These are phyloP conservation scores for Coemansia sp. DNA, from an alignment of 192 early-diverging fungal species.

Conservation along the genomic window DNA sequence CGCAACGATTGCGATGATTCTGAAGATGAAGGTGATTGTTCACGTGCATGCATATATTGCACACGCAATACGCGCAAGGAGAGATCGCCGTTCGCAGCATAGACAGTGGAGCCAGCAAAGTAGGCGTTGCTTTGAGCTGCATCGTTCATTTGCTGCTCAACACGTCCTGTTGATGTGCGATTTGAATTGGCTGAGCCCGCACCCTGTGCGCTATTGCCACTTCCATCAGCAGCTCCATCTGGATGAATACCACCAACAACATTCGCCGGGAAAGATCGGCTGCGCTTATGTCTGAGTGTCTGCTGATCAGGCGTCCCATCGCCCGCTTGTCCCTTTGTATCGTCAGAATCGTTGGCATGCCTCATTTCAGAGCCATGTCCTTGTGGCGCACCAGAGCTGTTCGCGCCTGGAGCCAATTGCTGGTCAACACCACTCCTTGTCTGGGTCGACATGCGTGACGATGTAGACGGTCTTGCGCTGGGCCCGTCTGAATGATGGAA, in stretches of 20 bases:
- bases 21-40: background rate
- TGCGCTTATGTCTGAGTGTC: constrained; percentile 46
- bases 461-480: background rate
- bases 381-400: background rate
- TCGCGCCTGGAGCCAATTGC: background rate
- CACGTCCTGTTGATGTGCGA: constrained; percentile 4
- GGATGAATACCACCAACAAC: constrained; percentile 6
- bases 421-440: background rate
- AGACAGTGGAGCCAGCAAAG: constrained; percentile 41
- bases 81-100: constrained; percentile 50
- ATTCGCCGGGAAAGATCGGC: constrained; percentile 46
- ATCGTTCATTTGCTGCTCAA: constrained; percentile 40
- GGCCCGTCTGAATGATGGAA: background rate
- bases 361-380: background rate
- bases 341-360: constrained; percentile 5
- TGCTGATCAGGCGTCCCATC: background rate
- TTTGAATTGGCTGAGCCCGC: background rate
- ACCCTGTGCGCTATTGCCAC: background rate
- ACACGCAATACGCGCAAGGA: constrained; percentile 48
- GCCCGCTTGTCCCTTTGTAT: background rate
- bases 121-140: constrained; percentile 34
- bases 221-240: constrained; percentile 2
- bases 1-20: constrained; percentile 13
- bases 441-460: constrained; percentile 16
- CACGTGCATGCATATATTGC: constrained; percentile 27